Base-by-base conservation (phyloP, 257 asterid species). In the Thymus quinquecostatus region DNA sequence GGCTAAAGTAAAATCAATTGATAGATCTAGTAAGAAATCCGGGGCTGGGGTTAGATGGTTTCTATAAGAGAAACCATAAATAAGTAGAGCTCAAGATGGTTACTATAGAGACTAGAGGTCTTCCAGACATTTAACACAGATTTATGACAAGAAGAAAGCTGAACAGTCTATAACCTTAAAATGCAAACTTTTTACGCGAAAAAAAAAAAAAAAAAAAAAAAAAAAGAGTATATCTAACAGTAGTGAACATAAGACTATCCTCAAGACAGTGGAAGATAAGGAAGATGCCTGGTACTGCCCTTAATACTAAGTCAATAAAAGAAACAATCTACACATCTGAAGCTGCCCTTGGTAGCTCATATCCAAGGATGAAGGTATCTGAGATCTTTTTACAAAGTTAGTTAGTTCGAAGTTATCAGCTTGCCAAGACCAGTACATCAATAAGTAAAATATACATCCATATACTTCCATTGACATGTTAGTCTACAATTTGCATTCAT, bases 261-360 rank as follows among this genome's bases (percentile, higher is more conserved):
- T 7, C 58, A 59, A 59, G 28, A 60, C 56, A 14, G 9, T 32
- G 36, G 65, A 33, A 67, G 27, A 51, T 61, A 48, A 8, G 30
- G 53, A 9, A 14, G 40, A 57, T 10, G 28, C 12, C 60, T 55
- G 43, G 11, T 13, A 5, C 12, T 14, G 4, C 66, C 47, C 28
- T 45, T 41, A 30, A 14, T 57, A 59, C 60, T 8, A 60, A 51
- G 27, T 38, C 60, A 57, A 36, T 0, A 36, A 6, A 38, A 67
- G 8, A 27, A 66, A 40, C 53, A 14, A 69, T 21, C 58, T 57
- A 61, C 27, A 55, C 10, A 41, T 34, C 2, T 41, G 29, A 38
- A 34, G 45, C 41, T 12, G 57, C 45, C 6, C 70, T 66, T 32
- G 48, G 50, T 32, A 54, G 73, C 49, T 60, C 45, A 75, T 48